phyloP scores from a whole-genome alignment of 257 asterid genomes.

The Scutellaria minor region DNA sequence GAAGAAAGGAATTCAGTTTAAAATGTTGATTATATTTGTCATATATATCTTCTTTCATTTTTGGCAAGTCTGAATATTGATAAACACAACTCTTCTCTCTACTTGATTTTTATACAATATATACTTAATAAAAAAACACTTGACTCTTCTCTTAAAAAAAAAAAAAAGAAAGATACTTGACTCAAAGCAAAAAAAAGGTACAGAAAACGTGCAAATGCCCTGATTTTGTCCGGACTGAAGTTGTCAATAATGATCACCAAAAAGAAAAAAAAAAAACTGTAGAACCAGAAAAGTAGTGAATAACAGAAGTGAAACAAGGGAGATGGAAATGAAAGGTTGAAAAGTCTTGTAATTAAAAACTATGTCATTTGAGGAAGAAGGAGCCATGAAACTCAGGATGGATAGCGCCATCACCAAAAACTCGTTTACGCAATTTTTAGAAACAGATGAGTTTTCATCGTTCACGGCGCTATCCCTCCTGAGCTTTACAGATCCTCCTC shows the following conservation, averaged over 20 bases:
- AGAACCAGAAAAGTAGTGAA: background rate
- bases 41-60: no score
- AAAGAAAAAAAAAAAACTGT: background rate
- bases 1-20: no score
- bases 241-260: slow-evolving; percentile 15
- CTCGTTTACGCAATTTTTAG: background rate
- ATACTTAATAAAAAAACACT: background rate
- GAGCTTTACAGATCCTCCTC: slow-evolving; percentile 80
- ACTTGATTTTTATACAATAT: background rate
- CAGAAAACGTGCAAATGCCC: slow-evolving; percentile 24
- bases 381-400: slow-evolving; percentile 86
- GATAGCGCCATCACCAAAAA: slow-evolving; percentile 66
- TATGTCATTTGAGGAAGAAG: slow-evolving; percentile 46
- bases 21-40: background rate
- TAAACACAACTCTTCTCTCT: no score
- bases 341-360: background rate
- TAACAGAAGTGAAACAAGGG: background rate
- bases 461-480: slow-evolving; percentile 94
- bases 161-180: background rate
- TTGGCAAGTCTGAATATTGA: background rate
- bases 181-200: background rate
- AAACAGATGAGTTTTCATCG: background rate
- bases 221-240: slow-evolving; percentile 34
- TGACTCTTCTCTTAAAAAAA: background rate
- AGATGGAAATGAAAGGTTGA: background rate